A percentile compares a stretch with the other conserved stretches of the same genome.
phyloP scores from a whole-genome alignment of 2,329 filamentous ascomycete species.

The Fusarium brevicatenulatum region DNA sequence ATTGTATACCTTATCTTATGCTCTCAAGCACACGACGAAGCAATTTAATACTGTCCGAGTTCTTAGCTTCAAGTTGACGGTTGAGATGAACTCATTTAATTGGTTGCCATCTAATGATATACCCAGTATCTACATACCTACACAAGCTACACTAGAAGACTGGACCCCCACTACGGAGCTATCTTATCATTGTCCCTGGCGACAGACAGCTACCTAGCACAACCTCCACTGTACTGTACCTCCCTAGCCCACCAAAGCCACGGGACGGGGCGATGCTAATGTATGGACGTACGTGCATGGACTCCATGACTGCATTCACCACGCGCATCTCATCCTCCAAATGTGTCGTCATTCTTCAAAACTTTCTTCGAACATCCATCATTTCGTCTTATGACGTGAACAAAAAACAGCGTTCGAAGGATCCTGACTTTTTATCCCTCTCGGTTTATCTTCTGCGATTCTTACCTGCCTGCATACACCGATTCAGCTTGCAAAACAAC shows the following conservation, averaged over 20 bases:
- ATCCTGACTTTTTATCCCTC: not conserved
- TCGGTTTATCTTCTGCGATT: not conserved
- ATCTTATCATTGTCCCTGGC: conserved; percentile 15
- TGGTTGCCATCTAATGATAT: not conserved
- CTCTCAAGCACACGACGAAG: not conserved
- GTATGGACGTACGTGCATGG: not conserved
- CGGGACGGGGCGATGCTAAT: not conserved
- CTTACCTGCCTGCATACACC: not conserved
- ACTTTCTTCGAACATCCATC: conserved; percentile 1
- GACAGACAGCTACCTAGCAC: not conserved
- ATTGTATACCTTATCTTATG: not conserved
- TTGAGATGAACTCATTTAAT: too few relatives aligned
- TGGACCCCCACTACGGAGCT: not conserved
- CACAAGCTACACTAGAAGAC: too few relatives aligned
- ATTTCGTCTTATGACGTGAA: not conserved
- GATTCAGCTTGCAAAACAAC: conserved; percentile 8
- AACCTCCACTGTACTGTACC: too few relatives aligned
- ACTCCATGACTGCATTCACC: conserved; percentile 1
- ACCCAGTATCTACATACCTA: not conserved
- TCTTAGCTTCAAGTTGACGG: not conserved
- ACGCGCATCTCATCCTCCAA: conserved; percentile 9
- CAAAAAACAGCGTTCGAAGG: not conserved
- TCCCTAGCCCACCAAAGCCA: not conserved
- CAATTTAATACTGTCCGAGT: not conserved
- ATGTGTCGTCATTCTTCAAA: conserved; percentile 32